These are phyloP conservation scores for Senna tora DNA, from an alignment of 306 rosid genomes.

Conservation along the genomic window DNA sequence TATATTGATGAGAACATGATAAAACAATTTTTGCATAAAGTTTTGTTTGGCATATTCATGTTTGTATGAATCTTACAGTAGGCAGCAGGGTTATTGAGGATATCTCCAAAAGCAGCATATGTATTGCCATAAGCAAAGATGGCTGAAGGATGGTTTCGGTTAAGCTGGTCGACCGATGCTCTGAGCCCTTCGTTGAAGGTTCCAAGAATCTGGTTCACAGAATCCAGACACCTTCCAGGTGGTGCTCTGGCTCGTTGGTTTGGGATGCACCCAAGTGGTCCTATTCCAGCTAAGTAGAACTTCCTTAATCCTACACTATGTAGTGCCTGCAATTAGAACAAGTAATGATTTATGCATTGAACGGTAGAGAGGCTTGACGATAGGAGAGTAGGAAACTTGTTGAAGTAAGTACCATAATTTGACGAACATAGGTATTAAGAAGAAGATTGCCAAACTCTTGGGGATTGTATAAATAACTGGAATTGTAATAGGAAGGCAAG, in stretches of 20 bases:
- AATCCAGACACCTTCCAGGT: slow-evolving; percentile 61
- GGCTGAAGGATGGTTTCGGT: slow-evolving; percentile 51
- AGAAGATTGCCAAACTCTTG: slow-evolving; percentile 64
- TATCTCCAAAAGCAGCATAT: slow-evolving; percentile 62
- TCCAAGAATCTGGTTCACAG: slow-evolving; percentile 69
- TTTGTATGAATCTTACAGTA: slow-evolving; percentile 48
- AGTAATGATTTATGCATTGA: too few species aligned
- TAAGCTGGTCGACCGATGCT: slow-evolving; percentile 57
- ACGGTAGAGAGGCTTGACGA: too few species aligned
- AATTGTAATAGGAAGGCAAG: slow-evolving; percentile 46
- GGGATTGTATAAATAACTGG: slow-evolving; percentile 55
- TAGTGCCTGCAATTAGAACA: slow-evolving; percentile 46
- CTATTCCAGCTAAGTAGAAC: slow-evolving; percentile 67
- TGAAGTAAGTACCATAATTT: slow-evolving; percentile 62
- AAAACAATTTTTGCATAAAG: neutral
- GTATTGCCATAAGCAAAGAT: slow-evolving; percentile 62
- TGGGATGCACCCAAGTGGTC: slow-evolving; percentile 89
- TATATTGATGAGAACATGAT: neutral
- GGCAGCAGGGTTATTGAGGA: slow-evolving; percentile 65
- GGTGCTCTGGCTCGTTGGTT: slow-evolving; percentile 58
- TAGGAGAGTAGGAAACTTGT: too few species aligned
- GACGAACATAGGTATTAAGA: slow-evolving; percentile 53
- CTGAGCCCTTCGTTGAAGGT: slow-evolving; percentile 63
- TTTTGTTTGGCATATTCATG: neutral
- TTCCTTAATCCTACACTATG: slow-evolving; percentile 62